Base-by-base conservation (phyloP, 441 rosid genomes). In the Corymbia calophylla region DNA sequence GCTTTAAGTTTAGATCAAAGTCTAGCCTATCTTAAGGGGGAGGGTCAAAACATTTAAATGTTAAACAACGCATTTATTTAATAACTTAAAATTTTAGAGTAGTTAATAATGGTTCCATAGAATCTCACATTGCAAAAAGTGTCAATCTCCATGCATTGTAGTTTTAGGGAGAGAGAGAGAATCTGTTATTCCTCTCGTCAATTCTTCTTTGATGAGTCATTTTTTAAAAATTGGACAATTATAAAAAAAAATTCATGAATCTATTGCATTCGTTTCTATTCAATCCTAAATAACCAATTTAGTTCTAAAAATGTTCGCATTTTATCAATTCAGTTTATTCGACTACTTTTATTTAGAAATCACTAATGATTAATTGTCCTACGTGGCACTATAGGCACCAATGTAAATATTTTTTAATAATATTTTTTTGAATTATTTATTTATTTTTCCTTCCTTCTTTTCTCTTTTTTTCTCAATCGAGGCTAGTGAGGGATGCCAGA, bases 321-420 rank as follows among this genome's bases (percentile, higher is more conserved):
- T 56, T 4, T 25, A 6, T 58, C 29, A 23, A 58, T 1, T 4
- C 6, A 23, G 6, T 25, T 58, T 29, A 58, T 58, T 58, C 0
- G 1, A 6, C 62, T 6, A 25, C 23, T 58, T 56, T 58, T 58
- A 58, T 12, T 58, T 58, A 3, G 23, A 56, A 56, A 23, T 56
- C 23, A 21, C 9, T 56, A 1, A 56, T 0, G 0, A 10, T 55
- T 25, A 0, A 8, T 0, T 58, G 6, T 58, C 25, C 25, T 58
- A 58, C 0, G 0, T 58, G 14, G 29, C 62, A 25, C 6, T 29
- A 58, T 1, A 2, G 5, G 2, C 29, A 23, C 25, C 23, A 1
- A 58, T 3, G 0, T 58, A 0, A 1, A 23, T 6, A 58, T 58
- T 58, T 56, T 58, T 23, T 9, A 58, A 58, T 58, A 58, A 58